phyloP scores from a whole-genome alignment of 371 early-diverging fungal species.

The Lichtheimia ramosa region DNA sequence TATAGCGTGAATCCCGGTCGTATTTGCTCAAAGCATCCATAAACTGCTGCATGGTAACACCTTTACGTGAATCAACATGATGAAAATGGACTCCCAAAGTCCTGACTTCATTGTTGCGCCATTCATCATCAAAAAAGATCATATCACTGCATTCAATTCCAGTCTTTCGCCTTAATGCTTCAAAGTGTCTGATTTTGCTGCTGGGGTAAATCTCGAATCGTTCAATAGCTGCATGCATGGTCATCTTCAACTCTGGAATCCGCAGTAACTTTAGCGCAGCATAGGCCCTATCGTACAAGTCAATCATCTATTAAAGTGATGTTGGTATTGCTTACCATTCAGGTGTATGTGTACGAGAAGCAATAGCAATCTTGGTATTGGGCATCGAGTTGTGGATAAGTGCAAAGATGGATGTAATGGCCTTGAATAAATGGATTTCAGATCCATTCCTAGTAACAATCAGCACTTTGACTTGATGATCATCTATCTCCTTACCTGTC shows the following conservation, averaged over 20 bases:
- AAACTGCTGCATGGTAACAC: slow-evolving; percentile 34
- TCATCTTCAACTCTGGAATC: slow-evolving; percentile 23
- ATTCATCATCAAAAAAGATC: slow-evolving; percentile 64
- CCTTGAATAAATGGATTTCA: slow-evolving; percentile 28
- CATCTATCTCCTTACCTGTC: slow-evolving; percentile 6
- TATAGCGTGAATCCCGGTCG: slow-evolving; percentile 20
- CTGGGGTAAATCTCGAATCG: slow-evolving; percentile 47
- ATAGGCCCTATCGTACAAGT: neutral
- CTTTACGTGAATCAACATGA: slow-evolving; percentile 23
- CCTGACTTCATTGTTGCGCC: slow-evolving; percentile 41
- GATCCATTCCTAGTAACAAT: slow-evolving; percentile 21
- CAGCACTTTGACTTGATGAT: neutral
- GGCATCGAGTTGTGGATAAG: slow-evolving; percentile 31
- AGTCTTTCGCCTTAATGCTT: slow-evolving; percentile 27
- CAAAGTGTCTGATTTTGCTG: slow-evolving; percentile 46
- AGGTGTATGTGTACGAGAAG: slow-evolving; percentile 49
- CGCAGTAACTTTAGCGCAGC: slow-evolving; percentile 23
- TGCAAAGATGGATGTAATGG: slow-evolving; percentile 37
- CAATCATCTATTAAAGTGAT: no score
- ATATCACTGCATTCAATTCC: slow-evolving; percentile 47
- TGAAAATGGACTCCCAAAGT: slow-evolving; percentile 39
- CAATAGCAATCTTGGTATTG: slow-evolving; percentile 45
- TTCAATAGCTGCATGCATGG: slow-evolving; percentile 32
- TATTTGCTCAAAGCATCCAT: slow-evolving; percentile 24
- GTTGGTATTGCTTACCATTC: slow-evolving; percentile 42